Evolutionary conservation across 495 filamentous ascomycete species (phyloP).

Genomic region (Cenococcum geophilum): DNA sequence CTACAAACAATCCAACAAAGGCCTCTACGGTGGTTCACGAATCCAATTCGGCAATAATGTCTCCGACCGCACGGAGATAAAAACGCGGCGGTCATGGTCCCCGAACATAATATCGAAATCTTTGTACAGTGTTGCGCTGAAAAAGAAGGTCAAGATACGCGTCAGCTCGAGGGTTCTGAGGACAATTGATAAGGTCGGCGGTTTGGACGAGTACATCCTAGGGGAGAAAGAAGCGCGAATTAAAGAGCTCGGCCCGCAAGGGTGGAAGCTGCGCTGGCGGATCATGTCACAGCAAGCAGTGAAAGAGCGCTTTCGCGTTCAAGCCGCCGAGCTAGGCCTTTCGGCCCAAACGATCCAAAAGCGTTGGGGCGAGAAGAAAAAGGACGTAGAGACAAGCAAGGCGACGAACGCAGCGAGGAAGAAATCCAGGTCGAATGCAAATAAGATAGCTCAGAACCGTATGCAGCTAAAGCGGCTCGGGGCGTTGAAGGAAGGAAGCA

Average conservation of each 20-base stretch:
- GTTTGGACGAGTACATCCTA: slow-evolving; percentile 84
- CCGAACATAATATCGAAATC: slow-evolving; percentile 80
- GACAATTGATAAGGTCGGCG: slow-evolving; percentile 81
- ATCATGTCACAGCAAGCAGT: slow-evolving; percentile 69
- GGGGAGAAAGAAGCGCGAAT: slow-evolving; percentile 65
- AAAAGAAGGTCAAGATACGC: slow-evolving; percentile 60
- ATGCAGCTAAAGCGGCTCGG: no score
- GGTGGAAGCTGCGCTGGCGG: slow-evolving; percentile 81
- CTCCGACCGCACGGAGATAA: slow-evolving; percentile 66
- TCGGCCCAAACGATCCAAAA: no score
- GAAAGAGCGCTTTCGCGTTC: slow-evolving; percentile 47
- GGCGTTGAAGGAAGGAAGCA: no score
- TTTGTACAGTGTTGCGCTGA: slow-evolving; percentile 63
- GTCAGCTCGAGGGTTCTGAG: slow-evolving; percentile 71
- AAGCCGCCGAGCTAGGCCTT: no score
- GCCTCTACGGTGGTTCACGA: slow-evolving; percentile 70
- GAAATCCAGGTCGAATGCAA: no score
- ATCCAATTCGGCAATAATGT: slow-evolving; percentile 93
- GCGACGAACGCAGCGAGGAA: no score
- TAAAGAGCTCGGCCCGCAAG: slow-evolving; percentile 76
- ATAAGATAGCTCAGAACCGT: no score
- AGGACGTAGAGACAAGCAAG: no score
- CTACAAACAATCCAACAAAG: slow-evolving; percentile 83
- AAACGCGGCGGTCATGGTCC: slow-evolving; percentile 78
- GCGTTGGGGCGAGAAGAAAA: no score